Base-by-base conservation (phyloP, 148 eudicot genomes). In the Camellia sinensis region DNA sequence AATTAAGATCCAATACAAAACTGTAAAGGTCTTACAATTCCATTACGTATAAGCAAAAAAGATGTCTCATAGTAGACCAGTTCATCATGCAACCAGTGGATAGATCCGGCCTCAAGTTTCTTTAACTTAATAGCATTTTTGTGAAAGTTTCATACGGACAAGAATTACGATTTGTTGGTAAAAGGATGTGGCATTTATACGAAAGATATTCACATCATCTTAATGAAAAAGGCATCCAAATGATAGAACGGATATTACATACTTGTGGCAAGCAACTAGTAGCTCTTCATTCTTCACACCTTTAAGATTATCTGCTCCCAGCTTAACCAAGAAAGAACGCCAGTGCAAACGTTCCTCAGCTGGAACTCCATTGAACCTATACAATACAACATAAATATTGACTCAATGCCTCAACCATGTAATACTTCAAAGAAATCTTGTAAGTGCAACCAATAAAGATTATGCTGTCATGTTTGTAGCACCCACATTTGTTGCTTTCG, bases 201-300 rank as follows among this genome's bases (percentile, higher is more conserved):
- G 13, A 4, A 4, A 57, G 67, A 43, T 19, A 57, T 57, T 29
- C 43, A 44, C 62, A 73, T 7, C 41, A 3, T 22, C 44, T 22
- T 40, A 21, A 73, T 2, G 18, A 37, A 53, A 29, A 41, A 75
- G 18, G 0, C n/a, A 60, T 61, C 9, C 60, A 15, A 67, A 40
- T 66, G 8, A 53, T 61, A 60, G 74, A 43, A 76, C 11, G n/a
- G 45, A 44, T 11, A 46, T 44, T 41, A 83, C 93, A 76, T 91
- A 97, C 99, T 97, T 97, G 89, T 97, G 99, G 85, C 92, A 89
- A 73, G 99, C 99, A 75, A 97, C 97, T 78, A 94, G 92, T 64
- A 97, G 99, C 86, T 97, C 99, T 80, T 97, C 99, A 73, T 85
- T 92, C 84, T 91, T 97, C 29, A 92, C 95, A 74, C 98, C 97